Conservation (phyloP, 2,329 filamentous ascomycete species). For the Harringtonia lauricola region DNA sequence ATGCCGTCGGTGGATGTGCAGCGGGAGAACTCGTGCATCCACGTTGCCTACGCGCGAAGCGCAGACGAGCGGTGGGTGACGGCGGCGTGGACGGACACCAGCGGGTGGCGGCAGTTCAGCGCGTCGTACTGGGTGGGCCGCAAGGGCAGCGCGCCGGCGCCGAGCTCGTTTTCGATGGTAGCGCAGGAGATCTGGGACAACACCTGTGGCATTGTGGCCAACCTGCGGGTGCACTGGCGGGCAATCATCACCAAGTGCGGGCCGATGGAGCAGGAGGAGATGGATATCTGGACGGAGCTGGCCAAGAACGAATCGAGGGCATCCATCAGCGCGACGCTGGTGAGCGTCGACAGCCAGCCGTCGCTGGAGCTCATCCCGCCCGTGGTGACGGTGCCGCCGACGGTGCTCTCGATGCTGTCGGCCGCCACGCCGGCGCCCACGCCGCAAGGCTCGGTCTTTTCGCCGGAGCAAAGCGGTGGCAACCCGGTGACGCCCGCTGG, state of each 20-base stretch:
- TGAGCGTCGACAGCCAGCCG: constrained; percentile 55
- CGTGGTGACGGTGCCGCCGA: constrained; percentile 34
- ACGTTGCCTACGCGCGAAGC: constrained; percentile 69
- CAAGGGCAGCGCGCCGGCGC: constrained; percentile 38
- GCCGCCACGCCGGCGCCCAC: constrained; percentile 55
- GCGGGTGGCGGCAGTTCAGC: constrained; percentile 61
- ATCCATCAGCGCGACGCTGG: constrained; percentile 43
- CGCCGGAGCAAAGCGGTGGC: constrained; percentile 43
- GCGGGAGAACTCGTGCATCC: constrained; percentile 69
- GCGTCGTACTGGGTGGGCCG: constrained; percentile 62
- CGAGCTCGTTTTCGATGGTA: constrained; percentile 49
- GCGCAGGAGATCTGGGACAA: constrained; percentile 68
- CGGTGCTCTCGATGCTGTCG: constrained; percentile 28
- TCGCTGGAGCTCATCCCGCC: constrained; percentile 52
- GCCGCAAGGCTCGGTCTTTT: constrained; percentile 47
- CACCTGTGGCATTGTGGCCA: constrained; percentile 60
- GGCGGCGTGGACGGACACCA: constrained; percentile 71
- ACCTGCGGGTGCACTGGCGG: constrained; percentile 64
- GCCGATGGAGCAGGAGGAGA: constrained; percentile 54
- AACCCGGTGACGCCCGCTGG: constrained; percentile 40
- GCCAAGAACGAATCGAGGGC: constrained; percentile 40
- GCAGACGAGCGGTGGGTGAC: constrained; percentile 69
- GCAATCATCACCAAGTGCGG: constrained; percentile 64
- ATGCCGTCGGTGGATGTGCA: constrained; percentile 63
- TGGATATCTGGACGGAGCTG: constrained; percentile 45